phyloP scores from a whole-genome alignment of 495 filamentous ascomycete species.

The Aspergillus cavernicola region DNA sequence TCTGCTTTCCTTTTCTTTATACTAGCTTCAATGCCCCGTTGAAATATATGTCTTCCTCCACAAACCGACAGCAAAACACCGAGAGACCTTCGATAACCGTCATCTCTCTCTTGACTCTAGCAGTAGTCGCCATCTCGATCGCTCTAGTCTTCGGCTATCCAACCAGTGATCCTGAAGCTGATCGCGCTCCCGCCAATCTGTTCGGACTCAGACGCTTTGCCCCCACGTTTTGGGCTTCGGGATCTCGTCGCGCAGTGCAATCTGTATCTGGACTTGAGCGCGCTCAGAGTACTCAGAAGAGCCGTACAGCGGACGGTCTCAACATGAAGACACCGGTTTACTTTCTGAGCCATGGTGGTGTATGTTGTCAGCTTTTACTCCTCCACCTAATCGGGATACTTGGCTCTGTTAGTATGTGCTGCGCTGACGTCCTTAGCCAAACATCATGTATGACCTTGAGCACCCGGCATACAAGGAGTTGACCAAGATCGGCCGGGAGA shows the following conservation, averaged over 20 bases:
- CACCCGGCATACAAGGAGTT: constrained; percentile 76
- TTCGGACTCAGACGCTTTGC: constrained; percentile 27
- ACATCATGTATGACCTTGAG: constrained; percentile 65
- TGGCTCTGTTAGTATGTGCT: not conserved
- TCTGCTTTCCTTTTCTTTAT: not conserved
- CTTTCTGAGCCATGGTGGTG: constrained; percentile 75
- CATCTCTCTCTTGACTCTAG: constrained; percentile 4
- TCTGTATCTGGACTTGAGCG: not conserved
- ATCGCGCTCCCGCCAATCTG: constrained; percentile 29
- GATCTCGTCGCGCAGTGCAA: not conserved
- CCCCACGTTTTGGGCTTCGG: constrained; percentile 10
- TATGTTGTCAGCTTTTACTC: constrained; percentile 38
- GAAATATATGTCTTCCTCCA: constrained; percentile 9
- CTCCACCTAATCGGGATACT: no score
- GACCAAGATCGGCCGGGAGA: constrained; percentile 67
- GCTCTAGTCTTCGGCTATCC: constrained; percentile 4
- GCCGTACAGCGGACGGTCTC: not conserved
- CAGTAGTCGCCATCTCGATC: constrained; percentile 8
- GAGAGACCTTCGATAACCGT: constrained; percentile 2
- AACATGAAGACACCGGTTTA: constrained; percentile 61
- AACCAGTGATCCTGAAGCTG: not conserved
- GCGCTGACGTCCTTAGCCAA: constrained; percentile 47
- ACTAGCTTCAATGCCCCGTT: no score
- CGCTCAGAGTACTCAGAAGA: not conserved
- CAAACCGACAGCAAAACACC: not conserved